phyloP scores from a whole-genome alignment of 2,329 filamentous ascomycete species.

The Aspergillus eucalypticola region DNA sequence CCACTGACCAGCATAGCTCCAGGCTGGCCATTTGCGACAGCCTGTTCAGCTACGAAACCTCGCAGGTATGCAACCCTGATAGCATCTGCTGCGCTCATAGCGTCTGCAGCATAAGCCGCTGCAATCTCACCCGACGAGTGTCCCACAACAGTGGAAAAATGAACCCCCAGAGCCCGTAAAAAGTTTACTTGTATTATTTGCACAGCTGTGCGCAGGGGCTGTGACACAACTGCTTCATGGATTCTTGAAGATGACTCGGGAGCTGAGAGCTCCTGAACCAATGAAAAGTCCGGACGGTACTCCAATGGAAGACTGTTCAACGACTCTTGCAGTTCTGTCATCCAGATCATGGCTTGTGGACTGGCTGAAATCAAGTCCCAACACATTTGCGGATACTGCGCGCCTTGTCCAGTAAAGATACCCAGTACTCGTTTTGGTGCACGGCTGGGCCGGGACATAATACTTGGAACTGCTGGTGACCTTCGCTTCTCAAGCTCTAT shows the following conservation, averaged over 20 bases:
- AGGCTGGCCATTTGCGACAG: conserved; percentile 7
- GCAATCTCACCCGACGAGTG: conserved; percentile 55
- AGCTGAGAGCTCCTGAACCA: conserved; percentile 23
- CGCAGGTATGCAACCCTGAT: conserved; percentile 48
- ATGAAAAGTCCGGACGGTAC: conserved; percentile 25
- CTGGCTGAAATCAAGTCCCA: conserved; percentile 20
- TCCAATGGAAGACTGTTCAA: conserved; percentile 23
- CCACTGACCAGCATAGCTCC: conserved; percentile 53
- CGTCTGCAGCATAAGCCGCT: conserved; percentile 43
- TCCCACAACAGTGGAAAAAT: conserved; percentile 41
- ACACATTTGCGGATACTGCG: conserved; percentile 35
- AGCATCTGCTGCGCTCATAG: conserved; percentile 31
- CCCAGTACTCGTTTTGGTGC: conserved; percentile 19
- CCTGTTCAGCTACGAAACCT: conserved; percentile 32
- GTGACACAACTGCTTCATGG: conserved; percentile 25
- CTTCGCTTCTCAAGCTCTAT: not conserved
- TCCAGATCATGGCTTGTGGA: conserved; percentile 14
- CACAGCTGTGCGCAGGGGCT: conserved; percentile 20
- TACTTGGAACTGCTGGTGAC: not conserved
- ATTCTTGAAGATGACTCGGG: conserved; percentile 20
- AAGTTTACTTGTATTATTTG: conserved; percentile 26
- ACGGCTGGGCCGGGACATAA: not conserved
- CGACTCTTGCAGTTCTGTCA: conserved; percentile 16
- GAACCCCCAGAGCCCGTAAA: conserved; percentile 30
- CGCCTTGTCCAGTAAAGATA: conserved; percentile 36